phyloP scores from a whole-genome alignment of 2,329 filamentous ascomycete species.

The Colletotrichum coccodes region DNA sequence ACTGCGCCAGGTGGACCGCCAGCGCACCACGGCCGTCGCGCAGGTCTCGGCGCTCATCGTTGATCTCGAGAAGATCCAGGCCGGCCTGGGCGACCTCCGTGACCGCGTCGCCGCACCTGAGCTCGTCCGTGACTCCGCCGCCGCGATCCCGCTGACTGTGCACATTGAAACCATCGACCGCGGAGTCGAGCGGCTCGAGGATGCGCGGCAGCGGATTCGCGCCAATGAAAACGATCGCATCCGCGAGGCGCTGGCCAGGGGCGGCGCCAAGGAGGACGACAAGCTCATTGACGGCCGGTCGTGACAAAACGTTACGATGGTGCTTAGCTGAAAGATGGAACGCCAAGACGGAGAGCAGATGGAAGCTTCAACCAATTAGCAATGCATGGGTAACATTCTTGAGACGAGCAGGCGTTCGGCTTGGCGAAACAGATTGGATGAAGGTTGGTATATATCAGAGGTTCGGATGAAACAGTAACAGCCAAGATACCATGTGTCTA shows the following conservation, averaged over 20 bases:
- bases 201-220: constrained; percentile 68
- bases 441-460: not conserved
- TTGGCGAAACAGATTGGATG: constrained; percentile 14
- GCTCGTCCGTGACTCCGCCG: constrained; percentile 58
- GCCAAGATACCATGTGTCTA: constrained; percentile 1
- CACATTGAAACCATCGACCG: constrained; percentile 81
- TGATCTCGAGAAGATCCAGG: constrained; percentile 78
- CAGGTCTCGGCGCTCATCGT: constrained; percentile 78
- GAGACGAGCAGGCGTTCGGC: constrained; percentile 27
- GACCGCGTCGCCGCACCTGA: constrained; percentile 77
- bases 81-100: constrained; percentile 75
- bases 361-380: not conserved
- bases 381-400: constrained; percentile 1
- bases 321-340: not conserved
- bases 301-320: not conserved
- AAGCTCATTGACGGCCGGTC: constrained; percentile 50
- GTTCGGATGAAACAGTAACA: constrained; percentile 19
- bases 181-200: constrained; percentile 77
- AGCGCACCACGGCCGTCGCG: constrained; percentile 72
- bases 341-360: constrained; percentile 11
- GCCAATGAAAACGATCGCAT: constrained; percentile 69
- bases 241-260: constrained; percentile 60
- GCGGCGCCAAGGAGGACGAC: constrained; percentile 52
- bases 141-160: constrained; percentile 72
- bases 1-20: constrained; percentile 71